Conservation (phyloP, 257 asterid species). For the Salvia miltiorrhiza region DNA sequence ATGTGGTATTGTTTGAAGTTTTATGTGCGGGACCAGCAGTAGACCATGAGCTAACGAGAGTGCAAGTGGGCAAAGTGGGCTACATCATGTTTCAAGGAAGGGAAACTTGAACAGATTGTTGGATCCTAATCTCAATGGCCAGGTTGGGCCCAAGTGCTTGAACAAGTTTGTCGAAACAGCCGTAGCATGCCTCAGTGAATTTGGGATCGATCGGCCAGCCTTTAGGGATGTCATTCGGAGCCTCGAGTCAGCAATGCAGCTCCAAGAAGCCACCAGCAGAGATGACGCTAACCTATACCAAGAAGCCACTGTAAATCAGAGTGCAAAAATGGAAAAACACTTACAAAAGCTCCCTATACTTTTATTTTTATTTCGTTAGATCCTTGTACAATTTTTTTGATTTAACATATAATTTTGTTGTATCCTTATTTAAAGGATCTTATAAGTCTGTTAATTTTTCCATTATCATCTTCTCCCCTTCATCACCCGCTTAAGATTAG, state of each 20-base stretch:
- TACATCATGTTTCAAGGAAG: slow-evolving; percentile 22
- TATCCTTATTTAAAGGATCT: no score
- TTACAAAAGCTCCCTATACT: no score
- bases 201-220: slow-evolving; percentile 40
- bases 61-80: slow-evolving; percentile 50
- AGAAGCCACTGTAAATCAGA: no score
- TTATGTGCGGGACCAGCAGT: slow-evolving; percentile 41
- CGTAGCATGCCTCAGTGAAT: slow-evolving; percentile 33
- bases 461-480: no score
- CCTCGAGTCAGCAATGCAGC: slow-evolving; percentile 52
- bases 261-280: slow-evolving; percentile 47
- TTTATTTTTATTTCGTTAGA: no score
- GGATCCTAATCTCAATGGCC: slow-evolving; percentile 43
- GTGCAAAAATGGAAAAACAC: no score
- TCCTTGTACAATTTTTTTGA: no score
- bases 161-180: slow-evolving; percentile 43
- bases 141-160: slow-evolving; percentile 45
- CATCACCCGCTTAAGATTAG: no score
- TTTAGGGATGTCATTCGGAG: slow-evolving; percentile 61
- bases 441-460: no score
- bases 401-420: no score
- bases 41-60: slow-evolving; percentile 17
- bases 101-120: slow-evolving; percentile 38
- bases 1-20: slow-evolving; percentile 53
- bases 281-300: no score